Conservation (phyloP, 805 yeast species). For the Nakazawaea peltata region DNA sequence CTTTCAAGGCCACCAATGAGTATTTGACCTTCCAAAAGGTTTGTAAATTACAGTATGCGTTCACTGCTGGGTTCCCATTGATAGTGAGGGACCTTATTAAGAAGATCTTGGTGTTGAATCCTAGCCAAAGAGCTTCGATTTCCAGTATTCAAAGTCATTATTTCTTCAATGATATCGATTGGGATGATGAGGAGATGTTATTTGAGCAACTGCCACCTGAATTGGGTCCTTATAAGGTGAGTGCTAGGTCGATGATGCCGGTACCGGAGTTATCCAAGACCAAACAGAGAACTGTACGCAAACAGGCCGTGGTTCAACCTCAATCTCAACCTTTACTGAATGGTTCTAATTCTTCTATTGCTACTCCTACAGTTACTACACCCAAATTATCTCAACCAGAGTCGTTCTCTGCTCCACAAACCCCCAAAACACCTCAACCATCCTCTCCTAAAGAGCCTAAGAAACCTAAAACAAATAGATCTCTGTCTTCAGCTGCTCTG, state of each 20-base stretch:
- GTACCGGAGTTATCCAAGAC: slow-evolving; percentile 41
- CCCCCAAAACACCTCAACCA: slow-evolving; percentile 1
- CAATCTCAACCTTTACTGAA: neutral
- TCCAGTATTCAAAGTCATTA: slow-evolving; percentile 52
- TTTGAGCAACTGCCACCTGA: slow-evolving; percentile 60
- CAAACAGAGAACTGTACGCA: neutral
- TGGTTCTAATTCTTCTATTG: neutral
- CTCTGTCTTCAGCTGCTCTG: slow-evolving; percentile 14
- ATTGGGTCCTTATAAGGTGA: slow-evolving; percentile 62
- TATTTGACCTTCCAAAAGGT: slow-evolving; percentile 77
- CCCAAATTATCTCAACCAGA: too few species aligned
- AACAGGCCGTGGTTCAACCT: neutral
- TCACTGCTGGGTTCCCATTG: slow-evolving; percentile 78
- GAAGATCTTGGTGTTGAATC: slow-evolving; percentile 55
- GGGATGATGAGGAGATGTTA: slow-evolving; percentile 41
- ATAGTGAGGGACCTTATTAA: slow-evolving; percentile 66
- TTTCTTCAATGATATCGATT: slow-evolving; percentile 51
- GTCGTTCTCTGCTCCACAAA: slow-evolving; percentile 6
- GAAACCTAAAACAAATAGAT: neutral
- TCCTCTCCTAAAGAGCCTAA: neutral
- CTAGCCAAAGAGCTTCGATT: slow-evolving; percentile 54
- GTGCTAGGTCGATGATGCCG: slow-evolving; percentile 74
- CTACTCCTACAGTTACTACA: too few species aligned
- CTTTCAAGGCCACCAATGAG: slow-evolving; percentile 79
- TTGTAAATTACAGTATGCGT: slow-evolving; percentile 72